Evolutionary conservation across 345 rosid species (phyloP).

Genomic region (Murraya koenigii): DNA sequence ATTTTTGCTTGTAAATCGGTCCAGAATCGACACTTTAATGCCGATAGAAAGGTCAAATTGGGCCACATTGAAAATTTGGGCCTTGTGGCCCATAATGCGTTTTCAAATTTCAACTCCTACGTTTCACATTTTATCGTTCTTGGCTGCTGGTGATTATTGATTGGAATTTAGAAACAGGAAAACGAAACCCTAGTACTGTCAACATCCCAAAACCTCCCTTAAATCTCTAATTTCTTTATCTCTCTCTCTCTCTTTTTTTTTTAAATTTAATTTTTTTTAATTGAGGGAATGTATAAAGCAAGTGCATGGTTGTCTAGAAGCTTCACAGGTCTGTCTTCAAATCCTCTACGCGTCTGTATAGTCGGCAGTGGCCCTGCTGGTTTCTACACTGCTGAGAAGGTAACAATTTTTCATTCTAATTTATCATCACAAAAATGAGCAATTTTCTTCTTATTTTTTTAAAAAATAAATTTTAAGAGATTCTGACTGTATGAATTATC

Average conservation of each 20-base stretch:
- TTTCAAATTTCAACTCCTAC: not conserved
- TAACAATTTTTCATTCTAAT: constrained; percentile 8
- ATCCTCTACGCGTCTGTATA: constrained; percentile 67
- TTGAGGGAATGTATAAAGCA: constrained; percentile 26
- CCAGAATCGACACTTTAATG: too few relatives aligned
- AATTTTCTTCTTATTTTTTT: not conserved
- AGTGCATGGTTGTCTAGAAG: constrained; percentile 35
- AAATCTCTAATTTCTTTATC: not conserved
- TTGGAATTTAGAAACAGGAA: too few relatives aligned
- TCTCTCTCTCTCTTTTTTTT: too few relatives aligned
- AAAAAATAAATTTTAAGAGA: not conserved
- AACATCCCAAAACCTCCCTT: not conserved
- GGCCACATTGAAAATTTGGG: not conserved
- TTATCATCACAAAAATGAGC: not conserved
- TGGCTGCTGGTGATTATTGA: too few relatives aligned
- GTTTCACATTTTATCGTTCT: too few relatives aligned
- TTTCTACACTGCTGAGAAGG: constrained; percentile 87
- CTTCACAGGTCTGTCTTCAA: constrained; percentile 44
- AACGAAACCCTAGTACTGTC: not conserved
- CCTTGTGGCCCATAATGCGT: not conserved
- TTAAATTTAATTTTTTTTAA: too few relatives aligned
- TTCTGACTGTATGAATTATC: not conserved
- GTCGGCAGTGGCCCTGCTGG: constrained; percentile 97
- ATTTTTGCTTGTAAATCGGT: too few relatives aligned
- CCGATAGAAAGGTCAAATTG: not conserved